phyloP scores from a whole-genome alignment of 495 filamentous ascomycete genomes.

The Neurospora sp. region DNA sequence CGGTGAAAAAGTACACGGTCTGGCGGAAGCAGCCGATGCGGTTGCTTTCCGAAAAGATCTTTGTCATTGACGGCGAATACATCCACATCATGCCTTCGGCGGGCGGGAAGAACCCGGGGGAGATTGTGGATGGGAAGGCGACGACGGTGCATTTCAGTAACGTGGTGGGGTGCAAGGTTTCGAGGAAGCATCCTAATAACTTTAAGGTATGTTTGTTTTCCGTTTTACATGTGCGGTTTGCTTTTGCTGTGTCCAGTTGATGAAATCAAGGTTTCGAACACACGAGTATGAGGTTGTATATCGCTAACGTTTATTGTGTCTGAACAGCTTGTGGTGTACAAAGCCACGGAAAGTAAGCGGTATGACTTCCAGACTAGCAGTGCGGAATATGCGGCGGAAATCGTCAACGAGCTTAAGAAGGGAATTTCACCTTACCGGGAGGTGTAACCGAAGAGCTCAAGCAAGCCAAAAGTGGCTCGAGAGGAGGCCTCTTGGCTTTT shows the following conservation, averaged over 20 bases:
- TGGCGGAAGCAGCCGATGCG: conserved; percentile 91
- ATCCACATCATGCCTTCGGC: conserved; percentile 81
- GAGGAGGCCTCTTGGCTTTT: background rate
- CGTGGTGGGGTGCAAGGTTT: conserved; percentile 89
- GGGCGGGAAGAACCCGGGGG: conserved; percentile 30
- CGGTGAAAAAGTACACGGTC: conserved; percentile 73
- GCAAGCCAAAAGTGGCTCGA: background rate
- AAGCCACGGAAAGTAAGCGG: conserved; percentile 77
- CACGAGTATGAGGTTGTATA: background rate
- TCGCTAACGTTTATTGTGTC: background rate
- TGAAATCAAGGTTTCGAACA: background rate
- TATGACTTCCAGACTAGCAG: conserved; percentile 93
- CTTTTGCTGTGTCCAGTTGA: background rate
- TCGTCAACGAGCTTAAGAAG: conserved; percentile 79
- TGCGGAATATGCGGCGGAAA: conserved; percentile 69
- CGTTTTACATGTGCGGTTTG: background rate
- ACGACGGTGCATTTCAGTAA: conserved; percentile 87
- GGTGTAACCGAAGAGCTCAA: conserved; percentile 7
- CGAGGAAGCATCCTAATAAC: conserved; percentile 77
- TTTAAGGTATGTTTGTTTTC: conserved; percentile 55
- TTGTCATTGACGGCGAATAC: conserved; percentile 91
- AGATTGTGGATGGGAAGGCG: conserved; percentile 58
- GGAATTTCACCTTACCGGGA: conserved; percentile 48
- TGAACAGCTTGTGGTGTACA: conserved; percentile 58
- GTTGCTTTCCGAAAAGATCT: conserved; percentile 71